Conservation (phyloP, 2,329 filamentous ascomycete species). For the Aspergillus piperis region DNA sequence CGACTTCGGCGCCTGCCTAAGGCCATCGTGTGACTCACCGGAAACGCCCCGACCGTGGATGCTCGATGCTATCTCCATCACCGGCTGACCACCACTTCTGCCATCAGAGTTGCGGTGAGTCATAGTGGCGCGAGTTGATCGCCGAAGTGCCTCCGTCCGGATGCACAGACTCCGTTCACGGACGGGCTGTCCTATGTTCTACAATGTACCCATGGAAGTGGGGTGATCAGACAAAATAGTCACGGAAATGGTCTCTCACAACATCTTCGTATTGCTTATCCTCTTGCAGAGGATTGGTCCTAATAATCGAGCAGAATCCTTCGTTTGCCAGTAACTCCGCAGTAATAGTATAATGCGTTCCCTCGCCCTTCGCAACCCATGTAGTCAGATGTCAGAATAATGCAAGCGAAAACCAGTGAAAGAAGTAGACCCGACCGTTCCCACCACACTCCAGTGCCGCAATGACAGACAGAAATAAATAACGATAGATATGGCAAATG, state of each 20-base stretch:
- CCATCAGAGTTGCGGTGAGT: conserved; percentile 12
- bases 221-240: background rate
- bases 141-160: background rate
- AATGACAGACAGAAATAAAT: conserved; percentile 20
- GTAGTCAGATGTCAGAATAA: background rate
- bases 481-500: conserved; percentile 17
- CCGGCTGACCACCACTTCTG: conserved; percentile 1
- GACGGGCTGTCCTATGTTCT: background rate
- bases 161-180: background rate
- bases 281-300: background rate
- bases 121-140: background rate
- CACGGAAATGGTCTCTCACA: background rate
- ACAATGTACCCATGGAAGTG: background rate
- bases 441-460: conserved; percentile 35
- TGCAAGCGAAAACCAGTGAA: conserved; percentile 2
- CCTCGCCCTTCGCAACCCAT: background rate
- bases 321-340: conserved; percentile 4
- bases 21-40: background rate
- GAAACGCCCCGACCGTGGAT: background rate
- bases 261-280: background rate
- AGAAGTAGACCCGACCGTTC: conserved; percentile 31
- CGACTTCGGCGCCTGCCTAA: background rate
- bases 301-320: background rate
- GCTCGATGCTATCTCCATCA: no score
- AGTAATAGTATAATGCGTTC: conserved; percentile 3